Conservation (phyloP, 2,329 filamentous ascomycete genomes). For the Exophiala mesophila region DNA sequence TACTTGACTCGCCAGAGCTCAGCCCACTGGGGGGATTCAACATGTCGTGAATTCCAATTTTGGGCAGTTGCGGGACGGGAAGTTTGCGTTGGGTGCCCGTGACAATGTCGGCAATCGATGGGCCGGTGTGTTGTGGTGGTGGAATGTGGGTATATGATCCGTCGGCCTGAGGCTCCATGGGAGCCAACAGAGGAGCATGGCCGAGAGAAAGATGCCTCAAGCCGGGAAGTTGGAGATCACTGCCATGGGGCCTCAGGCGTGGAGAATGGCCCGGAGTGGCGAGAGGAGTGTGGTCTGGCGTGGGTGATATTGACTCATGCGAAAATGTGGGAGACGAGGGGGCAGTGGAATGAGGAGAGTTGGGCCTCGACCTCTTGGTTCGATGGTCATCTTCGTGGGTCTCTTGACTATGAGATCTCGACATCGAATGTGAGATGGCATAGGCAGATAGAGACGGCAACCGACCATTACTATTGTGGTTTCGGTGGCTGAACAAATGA, state of each 20-base stretch:
- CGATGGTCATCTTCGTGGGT: slow-evolving; percentile 69
- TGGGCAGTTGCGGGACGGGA: slow-evolving; percentile 81
- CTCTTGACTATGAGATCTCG: slow-evolving; percentile 59
- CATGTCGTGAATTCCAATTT: slow-evolving; percentile 81
- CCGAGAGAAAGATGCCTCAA: slow-evolving; percentile 68
- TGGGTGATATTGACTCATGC: slow-evolving; percentile 90
- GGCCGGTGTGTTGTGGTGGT: slow-evolving; percentile 56
- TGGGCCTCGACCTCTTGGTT: slow-evolving; percentile 84
- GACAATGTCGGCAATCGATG: slow-evolving; percentile 89
- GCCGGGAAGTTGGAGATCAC: slow-evolving; percentile 76
- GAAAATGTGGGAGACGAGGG: slow-evolving; percentile 96
- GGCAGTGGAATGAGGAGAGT: slow-evolving; percentile 90
- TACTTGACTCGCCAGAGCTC: slow-evolving; percentile 70
- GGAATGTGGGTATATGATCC: slow-evolving; percentile 53
- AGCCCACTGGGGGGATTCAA: slow-evolving; percentile 63
- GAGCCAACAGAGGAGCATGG: slow-evolving; percentile 62
- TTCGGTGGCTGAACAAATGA: slow-evolving; percentile 46
- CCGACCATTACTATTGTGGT: slow-evolving; percentile 49
- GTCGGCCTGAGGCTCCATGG: slow-evolving; percentile 64
- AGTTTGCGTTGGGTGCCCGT: slow-evolving; percentile 87
- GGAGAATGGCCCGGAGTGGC: slow-evolving; percentile 94
- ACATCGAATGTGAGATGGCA: slow-evolving; percentile 74
- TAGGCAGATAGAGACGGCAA: slow-evolving; percentile 75
- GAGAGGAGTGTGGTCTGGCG: slow-evolving; percentile 96
- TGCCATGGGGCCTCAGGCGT: slow-evolving; percentile 71